These are phyloP conservation scores for Chlorella sp. DNA, from an alignment of 139 green algal genomes.

Conservation along the genomic window DNA sequence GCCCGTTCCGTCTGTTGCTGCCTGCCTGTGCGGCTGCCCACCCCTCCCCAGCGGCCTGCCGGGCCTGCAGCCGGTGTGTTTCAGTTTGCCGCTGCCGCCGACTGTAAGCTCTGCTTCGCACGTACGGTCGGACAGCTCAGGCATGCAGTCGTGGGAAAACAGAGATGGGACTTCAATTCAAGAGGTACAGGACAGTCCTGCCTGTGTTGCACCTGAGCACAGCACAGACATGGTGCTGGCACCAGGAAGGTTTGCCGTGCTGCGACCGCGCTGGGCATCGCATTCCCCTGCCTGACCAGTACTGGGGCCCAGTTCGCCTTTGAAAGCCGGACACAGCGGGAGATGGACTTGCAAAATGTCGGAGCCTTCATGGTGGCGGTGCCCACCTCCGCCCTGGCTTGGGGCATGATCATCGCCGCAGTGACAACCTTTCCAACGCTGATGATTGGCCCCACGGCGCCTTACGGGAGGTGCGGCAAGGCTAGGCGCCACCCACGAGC, in stretches of 20 bases:
- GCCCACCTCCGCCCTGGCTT: not conserved
- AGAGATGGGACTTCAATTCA: no score
- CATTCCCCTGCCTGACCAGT: no score
- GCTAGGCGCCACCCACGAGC: no score
- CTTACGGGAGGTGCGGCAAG: conserved; percentile 29
- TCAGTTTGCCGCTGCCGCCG: not conserved
- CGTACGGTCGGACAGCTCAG: no score
- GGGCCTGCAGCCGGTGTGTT: not conserved
- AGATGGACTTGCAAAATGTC: not conserved
- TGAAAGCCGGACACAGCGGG: not conserved
- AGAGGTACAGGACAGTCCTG: no score
- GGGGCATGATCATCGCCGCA: conserved; percentile 15
- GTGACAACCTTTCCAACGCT: conserved; percentile 6
- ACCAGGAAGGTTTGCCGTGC: no score
- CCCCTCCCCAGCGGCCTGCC: not conserved
- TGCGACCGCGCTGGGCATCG: no score
- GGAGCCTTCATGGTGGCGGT: not conserved
- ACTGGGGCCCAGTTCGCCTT: not conserved
- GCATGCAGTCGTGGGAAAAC: no score
- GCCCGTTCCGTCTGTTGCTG: no score
- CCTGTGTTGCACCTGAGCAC: no score
- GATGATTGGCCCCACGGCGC: conserved; percentile 3
- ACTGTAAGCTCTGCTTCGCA: not conserved
- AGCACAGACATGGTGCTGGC: no score
- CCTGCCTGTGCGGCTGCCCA: not conserved